Conservation (phyloP, 306 rosid species). For the Spatholobus suberectus region DNA sequence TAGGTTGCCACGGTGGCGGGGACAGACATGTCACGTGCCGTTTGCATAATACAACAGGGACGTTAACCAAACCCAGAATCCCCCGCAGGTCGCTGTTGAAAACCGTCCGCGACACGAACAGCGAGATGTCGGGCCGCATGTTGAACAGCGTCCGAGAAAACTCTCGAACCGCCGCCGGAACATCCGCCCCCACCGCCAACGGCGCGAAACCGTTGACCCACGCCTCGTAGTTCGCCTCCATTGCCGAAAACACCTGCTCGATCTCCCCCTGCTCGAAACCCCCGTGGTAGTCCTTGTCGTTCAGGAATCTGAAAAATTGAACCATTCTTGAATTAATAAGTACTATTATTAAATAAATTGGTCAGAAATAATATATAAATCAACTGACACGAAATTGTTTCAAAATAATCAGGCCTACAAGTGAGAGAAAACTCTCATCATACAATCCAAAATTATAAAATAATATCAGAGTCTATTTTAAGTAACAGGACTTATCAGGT, state of each 20-base stretch:
- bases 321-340: too few relatives aligned
- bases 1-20: conserved; percentile 80
- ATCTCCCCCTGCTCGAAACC: conserved; percentile 80
- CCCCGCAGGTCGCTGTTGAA: conserved; percentile 90
- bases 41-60: conserved; percentile 82
- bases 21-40: conserved; percentile 73
- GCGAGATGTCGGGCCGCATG: conserved; percentile 91
- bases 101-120: conserved; percentile 67
- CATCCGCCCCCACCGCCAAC: conserved; percentile 82
- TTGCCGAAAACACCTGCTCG: conserved; percentile 68
- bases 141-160: conserved; percentile 88
- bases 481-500: too few relatives aligned
- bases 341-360: too few relatives aligned
- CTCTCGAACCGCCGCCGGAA: conserved; percentile 79
- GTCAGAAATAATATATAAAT: too few relatives aligned
- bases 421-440: too few relatives aligned
- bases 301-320: conserved; percentile 61
- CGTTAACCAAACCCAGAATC: conserved; percentile 73
- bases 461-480: too few relatives aligned
- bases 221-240: conserved; percentile 82
- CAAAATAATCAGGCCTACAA: too few relatives aligned
- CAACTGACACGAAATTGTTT: too few relatives aligned
- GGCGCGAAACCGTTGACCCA: conserved; percentile 95
- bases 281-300: conserved; percentile 86
- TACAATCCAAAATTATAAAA: too few relatives aligned